These are phyloP conservation scores for Aspergillus taichungensis DNA, from an alignment of 495 filamentous ascomycete species.

Conservation along the genomic window DNA sequence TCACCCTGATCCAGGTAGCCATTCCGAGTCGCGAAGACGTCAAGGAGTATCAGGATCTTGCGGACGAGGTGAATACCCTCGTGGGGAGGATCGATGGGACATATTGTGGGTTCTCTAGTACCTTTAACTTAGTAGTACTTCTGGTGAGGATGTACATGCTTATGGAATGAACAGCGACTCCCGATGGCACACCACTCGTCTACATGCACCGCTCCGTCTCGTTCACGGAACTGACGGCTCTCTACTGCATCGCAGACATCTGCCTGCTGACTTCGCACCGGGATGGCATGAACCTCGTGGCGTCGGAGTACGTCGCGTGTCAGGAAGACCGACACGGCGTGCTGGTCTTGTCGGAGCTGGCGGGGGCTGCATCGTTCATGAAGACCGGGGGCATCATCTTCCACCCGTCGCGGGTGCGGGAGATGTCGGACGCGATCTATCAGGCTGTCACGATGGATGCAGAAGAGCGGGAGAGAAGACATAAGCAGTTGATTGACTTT, in stretches of 20 bases:
- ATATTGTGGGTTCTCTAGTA: constrained; percentile 15
- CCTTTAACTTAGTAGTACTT: no score
- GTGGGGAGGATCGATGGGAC: constrained; percentile 88
- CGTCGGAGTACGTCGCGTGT: constrained; percentile 90
- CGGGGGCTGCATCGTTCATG: constrained; percentile 79
- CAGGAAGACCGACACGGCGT: constrained; percentile 77
- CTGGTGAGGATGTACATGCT: background rate
- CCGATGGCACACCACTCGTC: constrained; percentile 89
- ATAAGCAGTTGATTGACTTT: constrained; percentile 71
- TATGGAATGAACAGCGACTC: constrained; percentile 46
- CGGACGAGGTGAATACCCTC: constrained; percentile 80
- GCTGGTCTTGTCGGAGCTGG: constrained; percentile 88
- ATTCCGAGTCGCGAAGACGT: constrained; percentile 89
- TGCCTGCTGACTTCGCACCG: constrained; percentile 84
- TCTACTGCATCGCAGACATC: constrained; percentile 84
- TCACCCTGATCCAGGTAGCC: constrained; percentile 87
- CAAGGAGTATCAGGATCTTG: constrained; percentile 90
- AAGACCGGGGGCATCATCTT: constrained; percentile 72
- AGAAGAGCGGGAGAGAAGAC: constrained; percentile 66
- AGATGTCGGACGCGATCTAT: constrained; percentile 77
- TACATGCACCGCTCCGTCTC: constrained; percentile 87
- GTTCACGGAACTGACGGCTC: constrained; percentile 83
- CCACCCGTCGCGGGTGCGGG: constrained; percentile 86
- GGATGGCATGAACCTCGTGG: constrained; percentile 97
- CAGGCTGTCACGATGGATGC: constrained; percentile 76